Evolutionary conservation across 768 basidiomycete species (phyloP).

Genomic region (Kwoniella newhampshirensis): DNA sequence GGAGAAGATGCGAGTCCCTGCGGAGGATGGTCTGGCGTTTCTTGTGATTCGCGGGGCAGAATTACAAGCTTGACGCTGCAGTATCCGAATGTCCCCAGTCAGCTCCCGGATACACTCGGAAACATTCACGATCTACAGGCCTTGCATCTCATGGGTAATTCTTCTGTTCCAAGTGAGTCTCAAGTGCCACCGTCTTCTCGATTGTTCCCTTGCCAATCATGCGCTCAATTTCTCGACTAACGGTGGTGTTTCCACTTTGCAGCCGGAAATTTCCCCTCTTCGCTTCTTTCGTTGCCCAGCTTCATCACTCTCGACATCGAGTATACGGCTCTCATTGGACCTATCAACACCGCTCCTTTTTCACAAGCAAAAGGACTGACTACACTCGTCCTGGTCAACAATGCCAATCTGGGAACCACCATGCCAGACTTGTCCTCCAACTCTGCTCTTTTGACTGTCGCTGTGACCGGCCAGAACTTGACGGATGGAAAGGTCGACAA

Average conservation of each 20-base stretch:
- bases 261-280: constrained; percentile 48
- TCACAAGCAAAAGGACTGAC: constrained; percentile 21
- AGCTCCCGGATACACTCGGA: constrained; percentile 36
- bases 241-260: background rate
- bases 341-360: constrained; percentile 35
- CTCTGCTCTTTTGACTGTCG: constrained; percentile 39
- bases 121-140: constrained; percentile 47
- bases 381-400: constrained; percentile 47
- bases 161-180: constrained; percentile 47
- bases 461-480: constrained; percentile 49
- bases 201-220: background rate
- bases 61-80: constrained; percentile 46
- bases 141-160: constrained; percentile 47
- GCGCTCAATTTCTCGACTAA: no score
- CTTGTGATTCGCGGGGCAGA: constrained; percentile 46
- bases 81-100: constrained; percentile 49
- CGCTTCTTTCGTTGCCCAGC: constrained; percentile 34
- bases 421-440: constrained; percentile 40
- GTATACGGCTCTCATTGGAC: constrained; percentile 46
- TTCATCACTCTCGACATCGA: constrained; percentile 48
- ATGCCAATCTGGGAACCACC: constrained; percentile 44
- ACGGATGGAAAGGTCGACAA: constrained; percentile 27
- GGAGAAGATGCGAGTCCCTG: constrained; percentile 43
- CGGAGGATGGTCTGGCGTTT: constrained; percentile 49
- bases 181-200: background rate